Percentiles rank a stretch among this genome's conserved stretches.
phyloP scores from a whole-genome alignment of 805 yeast species.

The Hanseniaspora vineae region DNA sequence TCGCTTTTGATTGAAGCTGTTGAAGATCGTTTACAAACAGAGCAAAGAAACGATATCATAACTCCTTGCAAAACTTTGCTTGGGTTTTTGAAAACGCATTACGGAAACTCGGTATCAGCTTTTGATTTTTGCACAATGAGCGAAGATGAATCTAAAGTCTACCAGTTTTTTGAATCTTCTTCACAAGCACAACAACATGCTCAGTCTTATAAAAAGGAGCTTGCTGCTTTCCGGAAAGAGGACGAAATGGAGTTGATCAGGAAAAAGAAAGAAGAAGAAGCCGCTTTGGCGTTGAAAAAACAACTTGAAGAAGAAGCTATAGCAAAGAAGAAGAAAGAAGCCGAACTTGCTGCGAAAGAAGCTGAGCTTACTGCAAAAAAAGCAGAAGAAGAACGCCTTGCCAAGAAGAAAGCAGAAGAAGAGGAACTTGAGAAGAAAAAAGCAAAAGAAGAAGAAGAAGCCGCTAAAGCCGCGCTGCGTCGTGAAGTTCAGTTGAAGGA shows the following conservation, averaged over 20 bases:
- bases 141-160: conserved; percentile 10
- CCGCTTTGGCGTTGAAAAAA: conserved; percentile 4
- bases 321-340: conserved; percentile 1
- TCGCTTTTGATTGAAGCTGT: conserved; percentile 35
- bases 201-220: conserved; percentile 8
- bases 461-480: not conserved
- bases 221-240: conserved; percentile 16
- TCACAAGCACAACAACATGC: conserved; percentile 14
- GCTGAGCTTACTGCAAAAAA: not conserved
- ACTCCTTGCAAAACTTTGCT: conserved; percentile 61
- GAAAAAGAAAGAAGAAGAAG: conserved; percentile 7
- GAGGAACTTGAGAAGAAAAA: not conserved
- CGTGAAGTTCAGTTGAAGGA: not conserved
- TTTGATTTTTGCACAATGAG: conserved; percentile 44
- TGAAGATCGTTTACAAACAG: conserved; percentile 35
- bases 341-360: not conserved
- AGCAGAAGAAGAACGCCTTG: not conserved
- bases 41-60: conserved; percentile 67
- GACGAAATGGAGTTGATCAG: conserved; percentile 13
- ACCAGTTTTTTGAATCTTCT: conserved; percentile 1
- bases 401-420: not conserved
- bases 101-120: conserved; percentile 35
- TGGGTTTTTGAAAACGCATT: conserved; percentile 49
- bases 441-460: not conserved
- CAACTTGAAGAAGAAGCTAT: conserved; percentile 4